Evolutionary conservation across 495 filamentous ascomycete genomes (phyloP).

Genomic region (Hypoxylon perforatum): DNA sequence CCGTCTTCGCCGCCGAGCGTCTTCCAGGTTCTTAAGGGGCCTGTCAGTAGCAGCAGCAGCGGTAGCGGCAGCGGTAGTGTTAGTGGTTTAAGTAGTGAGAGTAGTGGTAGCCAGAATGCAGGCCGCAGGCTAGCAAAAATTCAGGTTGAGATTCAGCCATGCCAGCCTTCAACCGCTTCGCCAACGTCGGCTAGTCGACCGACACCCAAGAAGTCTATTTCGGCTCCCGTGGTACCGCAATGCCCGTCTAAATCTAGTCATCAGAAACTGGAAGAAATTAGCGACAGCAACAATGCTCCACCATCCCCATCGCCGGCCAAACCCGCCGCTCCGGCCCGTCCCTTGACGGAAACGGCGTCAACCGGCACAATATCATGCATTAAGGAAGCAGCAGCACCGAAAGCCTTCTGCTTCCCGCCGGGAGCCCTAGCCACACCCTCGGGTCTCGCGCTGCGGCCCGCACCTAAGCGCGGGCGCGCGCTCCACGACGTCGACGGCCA

Average conservation of each 20-base stretch:
- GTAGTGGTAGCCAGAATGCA: not conserved
- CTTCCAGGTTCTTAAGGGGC: slow-evolving; percentile 22
- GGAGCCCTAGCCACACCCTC: slow-evolving; percentile 9
- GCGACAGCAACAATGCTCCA: not conserved
- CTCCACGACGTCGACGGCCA: slow-evolving; percentile 74
- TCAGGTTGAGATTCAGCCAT: slow-evolving; percentile 31
- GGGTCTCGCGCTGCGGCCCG: slow-evolving; percentile 22
- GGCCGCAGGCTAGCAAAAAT: slow-evolving; percentile 25
- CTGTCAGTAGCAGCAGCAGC: slow-evolving; percentile 5
- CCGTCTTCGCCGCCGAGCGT: slow-evolving; percentile 34
- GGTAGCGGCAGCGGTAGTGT: not conserved
- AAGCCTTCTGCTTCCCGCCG: slow-evolving; percentile 36
- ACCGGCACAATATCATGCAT: not conserved
- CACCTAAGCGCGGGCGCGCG: slow-evolving; percentile 69
- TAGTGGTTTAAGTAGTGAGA: not conserved
- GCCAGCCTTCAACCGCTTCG: not conserved
- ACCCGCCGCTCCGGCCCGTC: not conserved
- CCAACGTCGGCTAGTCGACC: slow-evolving; percentile 12
- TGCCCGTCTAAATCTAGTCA: not conserved
- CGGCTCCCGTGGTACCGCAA: slow-evolving; percentile 25
- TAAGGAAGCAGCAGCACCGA: not conserved
- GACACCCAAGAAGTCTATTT: slow-evolving; percentile 26
- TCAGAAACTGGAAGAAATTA: not conserved
- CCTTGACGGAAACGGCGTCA: not conserved
- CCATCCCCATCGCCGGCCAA: not conserved